A percentile compares a stretch with the other conserved stretches of the same genome.
These are phyloP conservation scores for Polychaeton citri DNA, from an alignment of 2,329 filamentous ascomycete genomes.

Conservation along the genomic window DNA sequence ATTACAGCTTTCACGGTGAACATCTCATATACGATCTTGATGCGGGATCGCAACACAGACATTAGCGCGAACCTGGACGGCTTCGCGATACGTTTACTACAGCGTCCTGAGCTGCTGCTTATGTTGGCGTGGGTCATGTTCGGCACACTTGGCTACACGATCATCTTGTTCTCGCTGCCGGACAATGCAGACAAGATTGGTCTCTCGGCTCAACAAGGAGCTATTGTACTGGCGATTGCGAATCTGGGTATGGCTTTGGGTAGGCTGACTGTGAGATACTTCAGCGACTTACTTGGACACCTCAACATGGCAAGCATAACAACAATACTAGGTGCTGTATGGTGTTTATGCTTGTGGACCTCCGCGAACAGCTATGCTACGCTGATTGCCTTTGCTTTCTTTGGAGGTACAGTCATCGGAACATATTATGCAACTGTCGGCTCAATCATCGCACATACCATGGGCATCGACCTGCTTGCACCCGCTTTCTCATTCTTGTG, in stretches of 20 bases:
- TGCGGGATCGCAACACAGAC: constrained; percentile 40
- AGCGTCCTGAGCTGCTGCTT: constrained; percentile 23
- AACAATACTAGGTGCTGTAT: constrained; percentile 51
- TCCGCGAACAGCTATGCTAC: constrained; percentile 55
- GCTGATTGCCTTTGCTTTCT: constrained; percentile 55
- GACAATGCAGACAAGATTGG: constrained; percentile 12
- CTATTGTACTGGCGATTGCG: constrained; percentile 11
- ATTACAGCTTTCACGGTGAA: constrained; percentile 51
- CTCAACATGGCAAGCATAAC: constrained; percentile 58
- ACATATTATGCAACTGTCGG: constrained; percentile 53
- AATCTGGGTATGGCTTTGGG: constrained; percentile 14
- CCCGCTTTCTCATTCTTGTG: constrained; percentile 58
- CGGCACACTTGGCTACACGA: constrained; percentile 12
- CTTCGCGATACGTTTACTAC: constrained; percentile 53
- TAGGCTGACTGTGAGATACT: constrained; percentile 9
- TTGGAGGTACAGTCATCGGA: constrained; percentile 54
- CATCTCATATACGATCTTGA: constrained; percentile 43
- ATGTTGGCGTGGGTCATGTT: constrained; percentile 11
- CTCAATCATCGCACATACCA: constrained; percentile 60
- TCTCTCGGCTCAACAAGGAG: constrained; percentile 9
- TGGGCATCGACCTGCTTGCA: constrained; percentile 56
- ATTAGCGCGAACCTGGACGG: constrained; percentile 7
- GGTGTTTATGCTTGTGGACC: constrained; percentile 60
- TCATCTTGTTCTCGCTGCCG: constrained; percentile 12
- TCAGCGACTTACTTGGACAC: constrained; percentile 38